Evolutionary conservation across 2,329 filamentous ascomycete species (phyloP), one percentile per base, ranked within the genome.

Genomic region (Diaporthe destruens): DNA sequence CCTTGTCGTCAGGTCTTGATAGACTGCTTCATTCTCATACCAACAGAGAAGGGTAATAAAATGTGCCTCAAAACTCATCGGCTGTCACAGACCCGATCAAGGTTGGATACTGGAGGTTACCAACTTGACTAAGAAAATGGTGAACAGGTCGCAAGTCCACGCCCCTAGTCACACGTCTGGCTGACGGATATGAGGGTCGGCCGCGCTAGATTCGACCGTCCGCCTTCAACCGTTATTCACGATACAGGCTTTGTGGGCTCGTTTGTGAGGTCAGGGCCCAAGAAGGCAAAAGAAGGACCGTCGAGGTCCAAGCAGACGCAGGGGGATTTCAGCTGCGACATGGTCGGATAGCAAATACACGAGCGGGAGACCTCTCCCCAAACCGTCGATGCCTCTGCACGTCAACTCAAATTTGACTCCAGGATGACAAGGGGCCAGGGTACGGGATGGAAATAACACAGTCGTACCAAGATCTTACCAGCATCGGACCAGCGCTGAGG

Each of bases 401-500:
- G 12, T 16, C 6, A 51, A 20, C 29, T 16, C 0, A 39, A 12
- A 47, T 11, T 29, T 29, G 32, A 49, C 44, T 34, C 44, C 61
- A 39, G 44, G 9, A 7, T 36, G 32, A 25, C 51, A 14, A 51
- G 29, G 61, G 51, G 61, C 25, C 61, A 36, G 14, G 18, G 14
- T 23, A n/a, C 29, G 61, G 36, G 6, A 25, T 65, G 44, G 47
- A 39, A 51, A 51, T 20, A 32, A 36, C 42, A 25, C 8, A 29
- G 36, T 47, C 20, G 61, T 51, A 36, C 61, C 61, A 65, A 65
- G 61, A 51, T 36, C 44, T 25, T 25, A 39, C 61, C 61, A 65
- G 61, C 23, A 44, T 65, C 61, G 61, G 61, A 65, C 61, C 61
- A 65, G 44, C 12, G 44, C 59, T 51, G 57, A 63, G 57, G 57